phyloP scores from a whole-genome alignment of 495 filamentous ascomycete species.

The Neurospora tetrasperma region DNA sequence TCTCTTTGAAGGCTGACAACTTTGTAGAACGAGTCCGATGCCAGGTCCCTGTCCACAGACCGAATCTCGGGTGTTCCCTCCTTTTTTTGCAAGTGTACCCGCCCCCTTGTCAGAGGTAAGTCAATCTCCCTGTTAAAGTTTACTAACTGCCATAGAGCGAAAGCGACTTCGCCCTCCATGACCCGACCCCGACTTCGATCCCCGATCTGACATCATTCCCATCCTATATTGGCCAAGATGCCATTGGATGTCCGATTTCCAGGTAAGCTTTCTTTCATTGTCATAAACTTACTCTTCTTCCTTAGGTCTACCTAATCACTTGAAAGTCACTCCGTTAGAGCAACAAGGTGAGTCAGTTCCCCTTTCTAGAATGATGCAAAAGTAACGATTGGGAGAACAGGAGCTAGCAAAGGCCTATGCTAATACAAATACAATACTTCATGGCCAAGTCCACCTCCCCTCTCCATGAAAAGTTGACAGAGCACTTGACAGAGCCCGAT shows the following conservation, averaged over 20 bases:
- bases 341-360: neutral
- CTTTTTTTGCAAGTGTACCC: neutral
- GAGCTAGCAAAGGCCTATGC: too few relatives aligned
- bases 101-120: neutral
- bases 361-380: neutral
- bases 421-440: too few relatives aligned
- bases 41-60: neutral
- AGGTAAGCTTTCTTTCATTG: neutral
- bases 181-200: too few relatives aligned
- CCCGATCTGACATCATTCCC: neutral
- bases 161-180: neutral
- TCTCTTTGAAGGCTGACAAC: neutral
- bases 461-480: too few relatives aligned
- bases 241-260: neutral
- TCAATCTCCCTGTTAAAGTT: neutral
- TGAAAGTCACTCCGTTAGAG: neutral
- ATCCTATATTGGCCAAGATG: neutral
- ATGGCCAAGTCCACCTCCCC: too few relatives aligned
- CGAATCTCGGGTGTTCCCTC: neutral
- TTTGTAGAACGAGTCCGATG: neutral
- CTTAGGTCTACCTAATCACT: neutral
- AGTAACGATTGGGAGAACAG: too few relatives aligned
- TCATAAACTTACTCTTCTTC: neutral
- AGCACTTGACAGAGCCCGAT: too few relatives aligned
- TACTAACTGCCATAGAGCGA: neutral